Percentiles rank a stretch among this genome's conserved stretches.
phyloP scores from a whole-genome alignment of 805 yeast species.

The Monosporozyma yasuniensis region DNA sequence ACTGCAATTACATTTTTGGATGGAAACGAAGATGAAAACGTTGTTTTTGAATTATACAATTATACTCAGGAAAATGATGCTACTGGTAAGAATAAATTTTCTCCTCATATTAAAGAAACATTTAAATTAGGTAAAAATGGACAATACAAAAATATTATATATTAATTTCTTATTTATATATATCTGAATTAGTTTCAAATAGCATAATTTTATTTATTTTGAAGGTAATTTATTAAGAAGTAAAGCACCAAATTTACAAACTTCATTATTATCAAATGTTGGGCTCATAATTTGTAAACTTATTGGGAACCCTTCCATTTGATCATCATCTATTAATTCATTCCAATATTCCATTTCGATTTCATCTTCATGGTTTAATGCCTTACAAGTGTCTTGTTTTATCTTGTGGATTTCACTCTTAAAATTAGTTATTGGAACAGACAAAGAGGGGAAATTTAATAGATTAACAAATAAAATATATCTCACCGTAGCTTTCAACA shows the following conservation, averaged over 20 bases:
- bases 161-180: neutral
- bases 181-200: neutral
- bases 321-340: constrained; percentile 6
- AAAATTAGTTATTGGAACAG: constrained; percentile 8
- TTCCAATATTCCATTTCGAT: constrained; percentile 10
- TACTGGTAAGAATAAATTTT: constrained; percentile 12
- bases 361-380: constrained; percentile 9
- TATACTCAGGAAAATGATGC: constrained; percentile 24
- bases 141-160: constrained; percentile 7
- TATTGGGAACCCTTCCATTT: constrained; percentile 10
- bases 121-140: constrained; percentile 12
- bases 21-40: constrained; percentile 42
- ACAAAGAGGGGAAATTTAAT: constrained; percentile 11
- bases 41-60: constrained; percentile 36
- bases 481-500: constrained; percentile 11
- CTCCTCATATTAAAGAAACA: constrained; percentile 3
- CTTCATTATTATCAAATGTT: constrained; percentile 9
- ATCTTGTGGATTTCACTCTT: constrained; percentile 5
- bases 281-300: constrained; percentile 13
- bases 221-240: neutral
- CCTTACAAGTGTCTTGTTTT: constrained; percentile 4
- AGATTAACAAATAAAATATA: constrained; percentile 12
- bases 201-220: neutral
- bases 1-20: constrained; percentile 65
- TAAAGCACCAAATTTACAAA: constrained; percentile 12